These are phyloP conservation scores for Lactarius quietus DNA, from an alignment of 768 basidiomycete genomes.

Conservation along the genomic window DNA sequence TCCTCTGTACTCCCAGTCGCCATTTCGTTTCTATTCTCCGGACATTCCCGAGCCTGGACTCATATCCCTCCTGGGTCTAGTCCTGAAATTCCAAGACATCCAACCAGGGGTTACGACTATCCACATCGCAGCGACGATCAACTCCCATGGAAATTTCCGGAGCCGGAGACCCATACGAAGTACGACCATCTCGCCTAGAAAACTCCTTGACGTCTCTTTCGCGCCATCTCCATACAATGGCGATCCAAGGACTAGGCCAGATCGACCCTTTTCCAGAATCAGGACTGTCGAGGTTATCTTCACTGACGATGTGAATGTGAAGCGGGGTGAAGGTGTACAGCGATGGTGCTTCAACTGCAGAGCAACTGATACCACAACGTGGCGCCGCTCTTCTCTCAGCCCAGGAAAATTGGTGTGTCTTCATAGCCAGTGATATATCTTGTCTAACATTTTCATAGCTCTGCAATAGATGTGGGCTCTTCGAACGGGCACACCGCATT, in stretches of 20 bases:
- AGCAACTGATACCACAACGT: constrained; percentile 76
- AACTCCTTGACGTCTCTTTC: neutral
- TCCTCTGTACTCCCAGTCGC: neutral
- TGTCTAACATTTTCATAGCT: constrained; percentile 5
- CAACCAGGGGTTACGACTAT: neutral
- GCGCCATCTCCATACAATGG: neutral
- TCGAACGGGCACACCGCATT: constrained; percentile 73
- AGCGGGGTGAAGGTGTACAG: constrained; percentile 68
- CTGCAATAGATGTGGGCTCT: constrained; percentile 67
- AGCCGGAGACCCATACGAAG: neutral
- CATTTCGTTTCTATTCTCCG: neutral
- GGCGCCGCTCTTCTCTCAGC: constrained; percentile 71
- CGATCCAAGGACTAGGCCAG: neutral
- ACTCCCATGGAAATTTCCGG: neutral
- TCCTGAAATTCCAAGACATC: neutral
- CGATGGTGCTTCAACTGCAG: constrained; percentile 79
- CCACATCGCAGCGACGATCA: neutral
- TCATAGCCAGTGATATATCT: neutral
- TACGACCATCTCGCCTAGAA: neutral
- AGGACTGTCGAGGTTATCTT: constrained; percentile 25
- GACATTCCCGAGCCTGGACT: constrained; percentile 1
- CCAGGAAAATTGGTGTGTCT: constrained; percentile 66
- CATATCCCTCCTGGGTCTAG: neutral
- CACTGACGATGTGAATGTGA: constrained; percentile 77
- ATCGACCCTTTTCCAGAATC: neutral